A percentile compares a stretch with the other conserved stretches of the same genome.
Conservation (phyloP, 2,329 filamentous ascomycete genomes). For the Myriangium duriaei region DNA sequence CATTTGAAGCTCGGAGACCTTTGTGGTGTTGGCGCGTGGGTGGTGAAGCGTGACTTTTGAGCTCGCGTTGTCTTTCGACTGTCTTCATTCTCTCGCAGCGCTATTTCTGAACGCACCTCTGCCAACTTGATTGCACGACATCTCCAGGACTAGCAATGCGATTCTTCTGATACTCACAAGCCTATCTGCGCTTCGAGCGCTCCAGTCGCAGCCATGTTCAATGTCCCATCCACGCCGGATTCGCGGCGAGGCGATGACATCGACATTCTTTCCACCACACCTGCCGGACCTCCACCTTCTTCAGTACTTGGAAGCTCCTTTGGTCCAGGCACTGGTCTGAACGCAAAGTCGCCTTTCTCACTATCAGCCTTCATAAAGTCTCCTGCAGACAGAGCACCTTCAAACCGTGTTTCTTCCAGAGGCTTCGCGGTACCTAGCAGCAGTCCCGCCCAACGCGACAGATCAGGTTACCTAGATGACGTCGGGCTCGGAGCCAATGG, state of each 20-base stretch:
- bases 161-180: too few relatives aligned
- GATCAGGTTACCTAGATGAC: constrained; percentile 22
- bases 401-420: constrained; percentile 6
- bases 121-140: too few relatives aligned
- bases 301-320: constrained; percentile 24
- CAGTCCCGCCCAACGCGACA: constrained; percentile 21
- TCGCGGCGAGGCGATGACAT: constrained; percentile 10
- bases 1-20: too few relatives aligned
- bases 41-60: too few relatives aligned
- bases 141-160: too few relatives aligned
- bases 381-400: constrained; percentile 1
- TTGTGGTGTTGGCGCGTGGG: too few relatives aligned
- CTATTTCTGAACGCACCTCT: too few relatives aligned
- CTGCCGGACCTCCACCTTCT: constrained; percentile 23
- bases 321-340: constrained; percentile 11
- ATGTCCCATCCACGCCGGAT: constrained; percentile 12
- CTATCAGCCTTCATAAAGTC: constrained; percentile 5
- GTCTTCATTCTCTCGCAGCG: too few relatives aligned
- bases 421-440: constrained; percentile 26
- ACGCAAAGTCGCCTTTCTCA: constrained; percentile 8
- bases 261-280: constrained; percentile 23
- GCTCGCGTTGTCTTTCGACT: too few relatives aligned
- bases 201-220: constrained; percentile 11
- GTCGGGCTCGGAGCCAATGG: constrained; percentile 6
- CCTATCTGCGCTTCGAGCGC: too few relatives aligned